Conservation (phyloP, 2,329 filamentous ascomycete species). For the Fusarium penzigii region DNA sequence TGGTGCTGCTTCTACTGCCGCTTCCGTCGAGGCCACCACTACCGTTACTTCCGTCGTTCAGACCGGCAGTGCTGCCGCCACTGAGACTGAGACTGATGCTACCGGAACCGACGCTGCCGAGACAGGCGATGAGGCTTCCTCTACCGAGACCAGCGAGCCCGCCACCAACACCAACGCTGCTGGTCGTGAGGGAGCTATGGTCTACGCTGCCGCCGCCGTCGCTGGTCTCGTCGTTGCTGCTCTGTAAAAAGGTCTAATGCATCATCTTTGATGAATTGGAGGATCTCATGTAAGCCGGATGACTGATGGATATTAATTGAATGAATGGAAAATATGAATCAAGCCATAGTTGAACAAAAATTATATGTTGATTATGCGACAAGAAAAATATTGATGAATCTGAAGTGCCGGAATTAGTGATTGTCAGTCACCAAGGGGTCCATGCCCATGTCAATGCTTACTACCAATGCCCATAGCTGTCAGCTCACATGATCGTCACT, state of each 20-base stretch:
- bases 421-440: no score
- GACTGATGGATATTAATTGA: background rate
- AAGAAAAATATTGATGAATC: no score
- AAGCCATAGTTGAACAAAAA: no score
- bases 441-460: no score
- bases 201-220: slow-evolving; percentile 32
- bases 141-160: slow-evolving; percentile 3
- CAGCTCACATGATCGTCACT: no score
- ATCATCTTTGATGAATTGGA: no score
- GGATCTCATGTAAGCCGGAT: no score
- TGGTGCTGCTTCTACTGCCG: background rate
- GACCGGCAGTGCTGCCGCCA: background rate
- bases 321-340: background rate
- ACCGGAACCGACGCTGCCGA: background rate
- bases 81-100: slow-evolving; percentile 9
- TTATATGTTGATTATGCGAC: no score
- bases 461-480: no score
- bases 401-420: no score
- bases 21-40: background rate
- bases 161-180: slow-evolving; percentile 18
- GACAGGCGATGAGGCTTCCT: slow-evolving; percentile 1
- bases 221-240: slow-evolving; percentile 32
- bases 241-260: slow-evolving; percentile 23
- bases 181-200: slow-evolving; percentile 30
- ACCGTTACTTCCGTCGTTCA: background rate